Percentiles rank a stretch among this genome's conserved stretches.
Conservation (phyloP, 2,329 filamentous ascomycete species). For the Stemphylium beticola region DNA sequence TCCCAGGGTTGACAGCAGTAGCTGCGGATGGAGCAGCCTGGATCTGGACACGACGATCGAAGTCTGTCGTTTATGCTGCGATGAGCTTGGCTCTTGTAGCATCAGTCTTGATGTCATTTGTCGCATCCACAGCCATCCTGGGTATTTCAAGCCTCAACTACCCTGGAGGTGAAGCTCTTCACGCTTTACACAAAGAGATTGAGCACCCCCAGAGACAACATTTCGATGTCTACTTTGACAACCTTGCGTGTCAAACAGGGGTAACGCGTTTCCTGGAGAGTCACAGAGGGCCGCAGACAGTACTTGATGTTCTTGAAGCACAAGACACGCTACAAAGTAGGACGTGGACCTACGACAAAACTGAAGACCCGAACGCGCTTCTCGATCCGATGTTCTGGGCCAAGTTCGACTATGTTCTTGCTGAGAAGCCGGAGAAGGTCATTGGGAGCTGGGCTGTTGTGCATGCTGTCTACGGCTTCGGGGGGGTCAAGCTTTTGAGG, state of each 20-base stretch:
- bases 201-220: constrained; percentile 19
- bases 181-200: constrained; percentile 46
- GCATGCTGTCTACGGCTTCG: constrained; percentile 58
- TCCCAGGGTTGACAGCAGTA: constrained; percentile 80
- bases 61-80: constrained; percentile 63
- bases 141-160: constrained; percentile 89
- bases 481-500: constrained; percentile 56
- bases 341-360: constrained; percentile 66
- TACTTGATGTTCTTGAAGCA: constrained; percentile 33
- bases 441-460: constrained; percentile 61
- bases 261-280: constrained; percentile 63
- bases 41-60: constrained; percentile 66
- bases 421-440: constrained; percentile 57
- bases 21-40: constrained; percentile 74
- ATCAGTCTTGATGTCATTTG: constrained; percentile 67
- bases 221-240: constrained; percentile 61
- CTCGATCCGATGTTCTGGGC: constrained; percentile 62
- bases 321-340: constrained; percentile 25
- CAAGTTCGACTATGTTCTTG: constrained; percentile 64
- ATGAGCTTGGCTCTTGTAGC: constrained; percentile 62
- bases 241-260: constrained; percentile 68
- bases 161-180: constrained; percentile 82
- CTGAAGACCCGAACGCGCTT: constrained; percentile 57
- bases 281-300: constrained; percentile 37
- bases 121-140: constrained; percentile 70